Evolutionary conservation across 192 early-diverging fungal genomes (phyloP), one percentile per base, ranked within the genome.

Genomic region (Entomortierella chlamydospora): DNA sequence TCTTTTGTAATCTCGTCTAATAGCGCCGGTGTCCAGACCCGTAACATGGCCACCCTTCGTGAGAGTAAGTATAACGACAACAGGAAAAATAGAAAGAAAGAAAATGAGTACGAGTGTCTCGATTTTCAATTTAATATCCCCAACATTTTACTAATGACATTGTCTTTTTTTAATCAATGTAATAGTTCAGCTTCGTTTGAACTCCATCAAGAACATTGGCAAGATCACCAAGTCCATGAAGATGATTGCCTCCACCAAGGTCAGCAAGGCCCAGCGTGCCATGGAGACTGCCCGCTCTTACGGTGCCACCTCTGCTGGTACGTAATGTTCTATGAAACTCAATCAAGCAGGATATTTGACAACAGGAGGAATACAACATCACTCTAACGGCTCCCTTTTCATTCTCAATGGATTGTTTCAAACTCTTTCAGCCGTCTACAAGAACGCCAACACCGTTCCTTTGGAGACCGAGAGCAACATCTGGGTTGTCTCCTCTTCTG

Each of bases 141-240:
- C n/a, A n/a, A n/a, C n/a, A n/a, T 47, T 45, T 33, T 45, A 43
- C 20, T 50, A 23, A 10, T 50, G 17, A 10, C 5, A 22, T 37
- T 37, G 10, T 37, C 34, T 7, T 37, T 37, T 7, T 37, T 37
- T 7, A 7, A 7, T 37, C 12, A 47, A 47, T 20, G 15, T 12
- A 60, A 61, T 82, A 96, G 93, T 99, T 86, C 94, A 95, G 84
- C 83, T 91, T 64, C 95, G 98, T 65, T 85, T 98, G 81, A 96
- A 97, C 89, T 97, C 98, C 66, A 90, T 99, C 64, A 90, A 93
- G 70, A 98, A 96, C 91, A 99, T 98, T 87, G 95, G 92, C 77
- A 99, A 99, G 89, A 98, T 99, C 83, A 99, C 98, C 58, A 97
- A 97, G 86, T 98, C 97, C 51, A 99, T 99, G 97, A 99, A 99